Evolutionary conservation across 2,329 filamentous ascomycete genomes (phyloP), one percentile per base, ranked within the genome.

Genomic region (Erysiphe pulchra): DNA sequence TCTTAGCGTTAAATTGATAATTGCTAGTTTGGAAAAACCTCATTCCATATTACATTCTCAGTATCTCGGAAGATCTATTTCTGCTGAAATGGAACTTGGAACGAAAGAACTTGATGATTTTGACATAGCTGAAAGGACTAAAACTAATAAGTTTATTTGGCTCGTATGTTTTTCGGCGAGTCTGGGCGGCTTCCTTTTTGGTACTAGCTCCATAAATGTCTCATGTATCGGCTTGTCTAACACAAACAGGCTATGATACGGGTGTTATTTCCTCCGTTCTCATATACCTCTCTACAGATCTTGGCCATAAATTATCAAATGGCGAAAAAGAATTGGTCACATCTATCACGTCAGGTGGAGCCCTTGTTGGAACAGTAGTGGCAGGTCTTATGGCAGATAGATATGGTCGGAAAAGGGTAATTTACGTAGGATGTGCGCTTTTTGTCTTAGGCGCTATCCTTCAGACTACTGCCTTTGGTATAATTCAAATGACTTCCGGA

Each of bases 401-500:
- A 48, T 62, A 70, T 46, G 76, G 76, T 40, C 71, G 77, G 52
- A 70, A 76, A 51, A 59, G 69, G 45, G 75, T 75, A 46, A 81
- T 82, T 72, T 71, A 62, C 17, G 56, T 67, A 47, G 77, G 78
- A 18, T 77, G 75, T 53, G 55, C 72, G 39, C 59, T 80, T 44
- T 77, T 77, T 46, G 73, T 81, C 50, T 63, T 78, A 45, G 72
- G 76, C 12, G 80, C 76, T 1, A 71, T 80, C 51, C 67, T 82
- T 62, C 77, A 81, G 59, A 60, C 73, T 2, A 75, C 75, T 6
- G 61, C 62, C 47, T 66, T 68, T 48, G 70, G 70, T 50, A 65
- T 81, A 37, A 75, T 69, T 37, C 69, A 69, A 55, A 81, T 82
- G 58, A 75, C 81, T 51, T 74, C 68, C 47, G 77, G 77, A 31